Conservation (phyloP, 352 stramenopile genomes). For the Globisporangium irregulare region DNA sequence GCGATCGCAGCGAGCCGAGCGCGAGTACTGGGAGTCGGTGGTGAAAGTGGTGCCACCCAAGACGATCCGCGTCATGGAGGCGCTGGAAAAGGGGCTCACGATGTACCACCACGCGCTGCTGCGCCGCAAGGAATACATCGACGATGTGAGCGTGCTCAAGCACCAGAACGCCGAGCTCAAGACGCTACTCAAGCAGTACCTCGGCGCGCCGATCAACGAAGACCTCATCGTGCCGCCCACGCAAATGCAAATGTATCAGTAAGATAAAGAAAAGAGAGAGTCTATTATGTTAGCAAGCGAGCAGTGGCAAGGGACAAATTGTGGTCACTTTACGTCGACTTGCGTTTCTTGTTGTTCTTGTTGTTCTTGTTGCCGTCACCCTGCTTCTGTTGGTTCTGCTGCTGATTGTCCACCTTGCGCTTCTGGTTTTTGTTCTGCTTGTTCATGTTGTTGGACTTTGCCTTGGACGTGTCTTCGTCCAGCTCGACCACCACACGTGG, state of each 20-base stretch:
- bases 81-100: slow-evolving; percentile 79
- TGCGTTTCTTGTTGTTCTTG: slow-evolving; percentile 18
- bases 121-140: slow-evolving; percentile 74
- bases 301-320: neutral
- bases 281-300: slow-evolving; percentile 2
- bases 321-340: slow-evolving; percentile 3
- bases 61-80: slow-evolving; percentile 73
- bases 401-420: slow-evolving; percentile 11
- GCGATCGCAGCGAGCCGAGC: slow-evolving; percentile 45
- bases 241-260: slow-evolving; percentile 78
- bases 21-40: slow-evolving; percentile 80
- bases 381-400: slow-evolving; percentile 23
- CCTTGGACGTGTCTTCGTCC: slow-evolving; percentile 20
- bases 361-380: slow-evolving; percentile 14
- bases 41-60: slow-evolving; percentile 68
- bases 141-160: slow-evolving; percentile 76
- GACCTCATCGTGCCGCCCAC: slow-evolving; percentile 83
- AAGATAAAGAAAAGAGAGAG: neutral
- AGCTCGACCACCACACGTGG: slow-evolving; percentile 74
- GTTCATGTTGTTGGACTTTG: slow-evolving; percentile 11
- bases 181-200: slow-evolving; percentile 87
- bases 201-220: slow-evolving; percentile 79
- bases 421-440: slow-evolving; percentile 15
- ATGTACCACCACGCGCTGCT: slow-evolving; percentile 84
- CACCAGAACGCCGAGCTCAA: slow-evolving; percentile 90